phyloP scores from a whole-genome alignment of 2,329 filamentous ascomycete species.

The Apiospora saccharicola region DNA sequence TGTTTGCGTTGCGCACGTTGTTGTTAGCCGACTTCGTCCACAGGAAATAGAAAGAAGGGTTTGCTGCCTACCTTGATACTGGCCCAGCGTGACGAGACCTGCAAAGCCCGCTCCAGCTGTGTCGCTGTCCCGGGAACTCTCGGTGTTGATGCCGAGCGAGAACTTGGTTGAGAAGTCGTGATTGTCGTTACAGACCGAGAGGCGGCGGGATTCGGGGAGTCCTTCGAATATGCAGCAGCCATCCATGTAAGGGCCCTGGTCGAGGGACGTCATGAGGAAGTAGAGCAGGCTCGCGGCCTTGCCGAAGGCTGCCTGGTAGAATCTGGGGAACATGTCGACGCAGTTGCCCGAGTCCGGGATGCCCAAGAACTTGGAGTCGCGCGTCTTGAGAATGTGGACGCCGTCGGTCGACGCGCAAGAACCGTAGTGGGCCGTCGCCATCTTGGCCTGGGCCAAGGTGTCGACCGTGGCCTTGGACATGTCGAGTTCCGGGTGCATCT shows the following conservation, averaged over 20 bases:
- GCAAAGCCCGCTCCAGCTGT: background rate
- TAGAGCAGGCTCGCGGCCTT: background rate
- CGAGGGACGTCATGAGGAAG: background rate
- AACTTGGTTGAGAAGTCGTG: background rate
- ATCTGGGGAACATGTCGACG: background rate
- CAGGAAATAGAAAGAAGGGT: background rate
- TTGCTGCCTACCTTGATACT: background rate
- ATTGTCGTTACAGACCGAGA: background rate
- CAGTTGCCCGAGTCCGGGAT: background rate
- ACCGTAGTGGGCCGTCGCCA: conserved; percentile 29
- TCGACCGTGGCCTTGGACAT: conserved; percentile 28
- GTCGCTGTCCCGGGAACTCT: background rate
- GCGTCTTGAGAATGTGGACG: background rate
- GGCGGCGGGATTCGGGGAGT: background rate
- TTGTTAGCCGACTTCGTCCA: background rate
- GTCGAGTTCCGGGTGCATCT: conserved; percentile 32
- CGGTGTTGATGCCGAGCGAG: background rate
- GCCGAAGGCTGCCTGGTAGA: background rate
- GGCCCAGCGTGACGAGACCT: background rate
- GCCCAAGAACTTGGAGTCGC: background rate
- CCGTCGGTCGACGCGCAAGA: conserved; percentile 11
- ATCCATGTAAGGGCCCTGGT: background rate
- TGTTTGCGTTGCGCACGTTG: background rate
- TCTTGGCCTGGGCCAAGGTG: conserved; percentile 27
- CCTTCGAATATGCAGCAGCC: background rate